These are phyloP conservation scores for Corchorus capsularis DNA, from an alignment of 345 rosid genomes.

Conservation along the genomic window DNA sequence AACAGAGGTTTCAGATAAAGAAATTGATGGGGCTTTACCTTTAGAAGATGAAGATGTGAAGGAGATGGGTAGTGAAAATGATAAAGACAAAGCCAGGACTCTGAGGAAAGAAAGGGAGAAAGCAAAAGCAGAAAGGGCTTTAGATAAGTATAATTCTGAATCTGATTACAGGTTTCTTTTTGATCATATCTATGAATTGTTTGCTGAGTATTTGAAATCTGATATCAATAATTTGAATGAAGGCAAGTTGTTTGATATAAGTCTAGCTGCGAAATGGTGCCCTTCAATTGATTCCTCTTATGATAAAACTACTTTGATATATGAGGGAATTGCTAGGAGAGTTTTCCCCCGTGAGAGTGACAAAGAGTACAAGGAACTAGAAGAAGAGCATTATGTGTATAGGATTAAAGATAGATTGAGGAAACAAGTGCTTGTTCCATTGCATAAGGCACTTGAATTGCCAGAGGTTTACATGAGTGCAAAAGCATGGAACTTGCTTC, in stretches of 20 bases:
- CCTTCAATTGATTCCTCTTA: constrained; percentile 19
- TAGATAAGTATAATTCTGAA: constrained; percentile 10
- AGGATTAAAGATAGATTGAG: constrained; percentile 15
- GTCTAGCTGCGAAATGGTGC: constrained; percentile 21
- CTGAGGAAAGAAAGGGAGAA: constrained; percentile 20
- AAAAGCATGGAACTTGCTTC: constrained; percentile 14
- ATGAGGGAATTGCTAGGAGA: constrained; percentile 5
- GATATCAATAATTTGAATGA: constrained; percentile 9
- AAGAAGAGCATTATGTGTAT: constrained; percentile 14
- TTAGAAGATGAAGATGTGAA: no score
- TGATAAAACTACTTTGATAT: constrained; percentile 22
- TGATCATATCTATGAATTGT: not conserved
- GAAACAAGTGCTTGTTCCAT: constrained; percentile 8
- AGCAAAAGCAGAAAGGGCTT: not conserved
- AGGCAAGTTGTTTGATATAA: not conserved
- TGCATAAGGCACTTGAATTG: constrained; percentile 12
- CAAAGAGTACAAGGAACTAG: constrained; percentile 4
- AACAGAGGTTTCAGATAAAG: constrained; percentile 24
- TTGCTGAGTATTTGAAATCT: constrained; percentile 10
- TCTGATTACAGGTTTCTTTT: constrained; percentile 9
- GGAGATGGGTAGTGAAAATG: not conserved
- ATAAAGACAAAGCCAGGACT: constrained; percentile 14
- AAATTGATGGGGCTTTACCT: constrained; percentile 23
- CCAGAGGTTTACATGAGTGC: constrained; percentile 18
- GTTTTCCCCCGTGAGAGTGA: constrained; percentile 8